Base-by-base conservation (phyloP, 345 rosid genomes). In the Pelargonium nanum region DNA sequence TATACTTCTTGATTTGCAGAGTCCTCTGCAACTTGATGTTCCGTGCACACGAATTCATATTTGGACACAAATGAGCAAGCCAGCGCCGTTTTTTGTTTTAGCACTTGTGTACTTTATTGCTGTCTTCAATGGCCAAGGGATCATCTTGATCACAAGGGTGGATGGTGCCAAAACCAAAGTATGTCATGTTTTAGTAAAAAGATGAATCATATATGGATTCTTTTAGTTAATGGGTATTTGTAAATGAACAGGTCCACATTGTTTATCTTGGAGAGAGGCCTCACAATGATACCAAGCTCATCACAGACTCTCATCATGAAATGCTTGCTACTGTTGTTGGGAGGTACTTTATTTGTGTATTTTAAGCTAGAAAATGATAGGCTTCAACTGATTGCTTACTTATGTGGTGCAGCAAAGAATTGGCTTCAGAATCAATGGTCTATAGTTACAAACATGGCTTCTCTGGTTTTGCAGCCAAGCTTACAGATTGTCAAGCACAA, bases 361-460 rank as follows among this genome's bases (percentile, higher is more conserved):
- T 48, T 44, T 22, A 8, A 20, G 10, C 32, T 24, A 9, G 12
- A 9, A 26, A 22, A 24, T 52, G 45, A 4, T 58, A 45, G 26
- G 34, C 17, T 23, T 26, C 19, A 44, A 54, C 20, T 32, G 22
- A 8, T 1, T 30, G 26, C 10, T 20, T 19, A 40, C 44, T 68
- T 62, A 58, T 65, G 57, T 67, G 68, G 57, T 76, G 77, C 84
- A 85, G 89, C 80, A 78, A 74, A 64, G 69, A 80, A 68, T 66
- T 74, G 7, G 84, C 86, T 10, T 63, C 66, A 57, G 64, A 77
- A 64, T 74, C 65, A 67, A 77, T 87, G 78, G 78, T 87, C 62
- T 83, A 87, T 70, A 83, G 85, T 72, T 87, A 83, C 69, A 80
- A 75, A 73, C 87, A 85, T 72, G 85, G 85, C 45, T 85, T 87